A percentile compares a stretch with the other conserved stretches of the same genome.
These are phyloP conservation scores for Penicillium flavigenum DNA, from an alignment of 495 filamentous ascomycete genomes.

Conservation along the genomic window DNA sequence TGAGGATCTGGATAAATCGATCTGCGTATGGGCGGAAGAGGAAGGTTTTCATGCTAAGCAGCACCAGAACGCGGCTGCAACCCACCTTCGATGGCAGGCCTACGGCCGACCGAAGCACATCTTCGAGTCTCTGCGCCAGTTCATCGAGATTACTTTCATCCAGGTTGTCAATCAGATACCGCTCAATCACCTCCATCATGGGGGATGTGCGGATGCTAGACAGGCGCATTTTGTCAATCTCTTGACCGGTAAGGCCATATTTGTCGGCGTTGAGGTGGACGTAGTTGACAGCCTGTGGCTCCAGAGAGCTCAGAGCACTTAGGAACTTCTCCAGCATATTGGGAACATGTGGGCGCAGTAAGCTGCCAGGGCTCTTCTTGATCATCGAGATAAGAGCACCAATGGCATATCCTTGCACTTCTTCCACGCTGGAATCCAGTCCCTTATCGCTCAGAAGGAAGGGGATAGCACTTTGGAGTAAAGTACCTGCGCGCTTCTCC, in stretches of 20 bases:
- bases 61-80: conserved; percentile 79
- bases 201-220: conserved; percentile 80
- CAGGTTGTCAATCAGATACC: conserved; percentile 76
- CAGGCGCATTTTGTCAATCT: conserved; percentile 81
- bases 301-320: conserved; percentile 76
- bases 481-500: conserved; percentile 65
- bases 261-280: conserved; percentile 85
- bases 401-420: conserved; percentile 73
- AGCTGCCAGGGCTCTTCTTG: conserved; percentile 71
- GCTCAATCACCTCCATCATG: conserved; percentile 89
- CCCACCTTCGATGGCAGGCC: conserved; percentile 93
- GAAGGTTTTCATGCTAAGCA: conserved; percentile 73
- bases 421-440: conserved; percentile 80
- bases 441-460: conserved; percentile 89
- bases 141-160: conserved; percentile 72
- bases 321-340: conserved; percentile 78
- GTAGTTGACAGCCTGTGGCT: conserved; percentile 86
- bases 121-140: conserved; percentile 68
- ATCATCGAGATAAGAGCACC: conserved; percentile 81
- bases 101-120: conserved; percentile 77
- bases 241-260: conserved; percentile 76
- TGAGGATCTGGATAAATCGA: conserved; percentile 69
- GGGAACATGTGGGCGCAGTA: conserved; percentile 76
- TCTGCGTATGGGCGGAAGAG: conserved; percentile 77
- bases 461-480: conserved; percentile 81